A percentile compares a stretch with the other conserved stretches of the same genome.
Conservation (phyloP, 1,139 yeast genomes). For the Starmera stellimalicola region DNA sequence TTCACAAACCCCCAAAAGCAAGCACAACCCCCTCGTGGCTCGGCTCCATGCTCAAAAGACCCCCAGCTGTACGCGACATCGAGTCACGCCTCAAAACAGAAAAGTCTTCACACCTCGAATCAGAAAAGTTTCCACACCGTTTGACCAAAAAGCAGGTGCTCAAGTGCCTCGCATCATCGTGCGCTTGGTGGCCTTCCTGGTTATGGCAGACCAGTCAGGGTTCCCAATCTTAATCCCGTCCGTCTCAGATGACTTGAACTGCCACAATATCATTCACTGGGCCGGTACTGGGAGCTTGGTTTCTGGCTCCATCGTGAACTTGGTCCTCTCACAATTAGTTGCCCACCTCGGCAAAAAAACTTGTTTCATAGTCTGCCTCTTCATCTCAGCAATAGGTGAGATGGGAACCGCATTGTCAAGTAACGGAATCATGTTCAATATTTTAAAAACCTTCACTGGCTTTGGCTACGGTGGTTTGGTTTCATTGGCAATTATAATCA, state of each 20-base stretch:
- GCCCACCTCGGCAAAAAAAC: conserved; percentile 33
- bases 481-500: conserved; percentile 26
- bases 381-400: conserved; percentile 25
- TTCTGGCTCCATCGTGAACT: conserved; percentile 32
- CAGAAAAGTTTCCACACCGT: not conserved
- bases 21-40: too few relatives aligned
- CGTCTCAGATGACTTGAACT: conserved; percentile 27
- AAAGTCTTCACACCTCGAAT: too few relatives aligned
- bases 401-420: conserved; percentile 24
- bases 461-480: conserved; percentile 31
- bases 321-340: conserved; percentile 28
- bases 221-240: conserved; percentile 33
- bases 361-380: conserved; percentile 23
- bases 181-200: conserved; percentile 1
- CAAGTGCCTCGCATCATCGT: not conserved
- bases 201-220: conserved; percentile 20
- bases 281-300: conserved; percentile 35
- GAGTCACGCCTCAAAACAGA: too few relatives aligned
- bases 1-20: too few relatives aligned
- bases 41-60: too few relatives aligned
- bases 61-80: too few relatives aligned
- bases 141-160: not conserved
- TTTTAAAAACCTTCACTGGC: conserved; percentile 30
- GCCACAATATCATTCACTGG: conserved; percentile 34
- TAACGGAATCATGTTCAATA: conserved; percentile 23